Evolutionary conservation across 2,329 filamentous ascomycete genomes (phyloP).

Genomic region (Ophiostoma fasciatum): DNA sequence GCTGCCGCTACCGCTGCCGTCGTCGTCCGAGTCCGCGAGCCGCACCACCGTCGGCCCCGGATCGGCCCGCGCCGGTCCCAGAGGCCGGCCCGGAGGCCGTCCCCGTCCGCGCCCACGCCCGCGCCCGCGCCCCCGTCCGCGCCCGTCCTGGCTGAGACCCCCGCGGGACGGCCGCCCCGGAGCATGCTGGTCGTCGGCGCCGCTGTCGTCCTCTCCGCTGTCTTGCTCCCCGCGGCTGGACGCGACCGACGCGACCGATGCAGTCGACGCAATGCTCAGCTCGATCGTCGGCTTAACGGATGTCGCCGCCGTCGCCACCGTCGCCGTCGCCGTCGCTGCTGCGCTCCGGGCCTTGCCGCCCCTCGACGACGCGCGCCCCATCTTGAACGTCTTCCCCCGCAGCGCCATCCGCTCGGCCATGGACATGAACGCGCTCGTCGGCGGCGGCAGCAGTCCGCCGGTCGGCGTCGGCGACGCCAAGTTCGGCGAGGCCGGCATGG

Average conservation of each 20-base stretch:
- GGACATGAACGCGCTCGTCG: constrained; percentile 29
- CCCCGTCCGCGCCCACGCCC: not conserved
- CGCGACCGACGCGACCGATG: too few relatives aligned
- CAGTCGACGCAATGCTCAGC: too few relatives aligned
- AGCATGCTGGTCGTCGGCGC: not conserved
- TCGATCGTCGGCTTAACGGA: too few relatives aligned
- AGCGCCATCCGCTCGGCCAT: constrained; percentile 43
- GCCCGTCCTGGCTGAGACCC: too few relatives aligned
- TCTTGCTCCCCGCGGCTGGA: too few relatives aligned
- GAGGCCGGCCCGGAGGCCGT: not conserved
- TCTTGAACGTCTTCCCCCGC: constrained; percentile 38
- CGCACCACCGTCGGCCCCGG: constrained; percentile 20
- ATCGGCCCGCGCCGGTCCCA: not conserved
- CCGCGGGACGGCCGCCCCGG: not conserved
- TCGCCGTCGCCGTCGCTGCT: not conserved
- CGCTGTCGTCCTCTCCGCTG: not conserved
- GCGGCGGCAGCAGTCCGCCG: constrained; percentile 8
- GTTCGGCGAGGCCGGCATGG: too few relatives aligned
- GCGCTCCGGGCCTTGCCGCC: not conserved
- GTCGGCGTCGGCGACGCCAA: too few relatives aligned
- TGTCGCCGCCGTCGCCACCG: not conserved
- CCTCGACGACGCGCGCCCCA: constrained; percentile 18
- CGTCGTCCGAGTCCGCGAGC: constrained; percentile 16
- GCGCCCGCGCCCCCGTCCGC: not conserved
- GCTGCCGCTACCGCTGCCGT: constrained; percentile 10